Base-by-base conservation (phyloP, 208 protist genomes). In the Histomonas meleagridis region DNA sequence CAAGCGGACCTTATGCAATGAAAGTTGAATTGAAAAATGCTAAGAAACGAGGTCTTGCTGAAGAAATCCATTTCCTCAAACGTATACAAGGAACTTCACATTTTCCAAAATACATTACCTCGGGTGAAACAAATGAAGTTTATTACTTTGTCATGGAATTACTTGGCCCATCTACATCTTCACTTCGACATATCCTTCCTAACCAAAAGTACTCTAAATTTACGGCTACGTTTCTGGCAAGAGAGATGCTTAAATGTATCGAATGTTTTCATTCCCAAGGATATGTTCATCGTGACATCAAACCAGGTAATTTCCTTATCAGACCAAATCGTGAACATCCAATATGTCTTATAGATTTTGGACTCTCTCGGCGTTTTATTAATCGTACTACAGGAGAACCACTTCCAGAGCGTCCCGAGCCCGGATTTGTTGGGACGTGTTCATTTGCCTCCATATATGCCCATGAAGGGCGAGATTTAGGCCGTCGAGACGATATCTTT, bases 221-320 rank as follows among this genome's bases (percentile, higher is more conserved):
- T n/a, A 65, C 60, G n/a, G 60, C 23, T 5, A 65, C 60, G 7
- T 32, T 65, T n/a, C 7, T 65, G 7, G 60, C 60, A 12, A 65
- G n/a, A 65, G 60, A 65, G n/a, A 65, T 65, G 60, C 60, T 65
- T n/a, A 65, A 65, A 65, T 65, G 60, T 28, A 65, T 65, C 60
- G 60, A 65, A 65, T 10, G n/a, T 32, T 26, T 65, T n/a, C 60
- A 65, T 26, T 32, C 3, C 3, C 60, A 26, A 5, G 60, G 60
- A 65, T 65, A 65, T n/a, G 23, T 65, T 65, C 60, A 65, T n/a
- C 60, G 60, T 26, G 23, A 65, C 23, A 65, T 65, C 60, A 65
- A 65, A 28, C 60, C 60, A 10, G 60, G 60, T 7, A 10, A 65
- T 28, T 65, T 65, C n/a, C n/a, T 65, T 32, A 65, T 65, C 7